phyloP scores from a whole-genome alignment of 2,329 filamentous ascomycete genomes.

The Penicillium griseofulvum region DNA sequence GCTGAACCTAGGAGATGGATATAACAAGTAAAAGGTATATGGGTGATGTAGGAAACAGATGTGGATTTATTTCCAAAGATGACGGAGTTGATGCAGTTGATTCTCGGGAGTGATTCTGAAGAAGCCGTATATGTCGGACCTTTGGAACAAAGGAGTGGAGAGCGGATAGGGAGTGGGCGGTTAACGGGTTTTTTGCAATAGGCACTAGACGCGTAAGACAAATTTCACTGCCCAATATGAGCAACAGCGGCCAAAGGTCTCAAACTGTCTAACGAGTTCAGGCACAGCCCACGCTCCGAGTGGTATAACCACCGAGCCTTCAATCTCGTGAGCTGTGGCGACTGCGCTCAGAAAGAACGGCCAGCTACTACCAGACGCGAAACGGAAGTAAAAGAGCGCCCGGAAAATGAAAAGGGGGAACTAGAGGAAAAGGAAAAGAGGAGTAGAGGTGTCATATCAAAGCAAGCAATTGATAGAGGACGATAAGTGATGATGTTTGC shows the following conservation, averaged over 20 bases:
- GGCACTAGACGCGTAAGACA: constrained; percentile 5
- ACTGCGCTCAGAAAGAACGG: background rate
- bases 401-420: background rate
- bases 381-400: background rate
- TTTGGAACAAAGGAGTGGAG: constrained; percentile 13
- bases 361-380: background rate
- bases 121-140: background rate
- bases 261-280: constrained; percentile 17
- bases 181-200: background rate
- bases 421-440: constrained; percentile 9
- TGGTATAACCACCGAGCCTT: constrained; percentile 18
- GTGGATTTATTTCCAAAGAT: background rate
- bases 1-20: background rate
- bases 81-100: background rate
- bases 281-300: constrained; percentile 17
- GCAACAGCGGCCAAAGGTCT: constrained; percentile 10
- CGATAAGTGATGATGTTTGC: constrained; percentile 26
- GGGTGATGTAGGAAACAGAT: background rate
- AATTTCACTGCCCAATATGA: constrained; percentile 10
- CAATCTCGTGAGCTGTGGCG: constrained; percentile 5
- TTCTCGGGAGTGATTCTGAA: constrained; percentile 1
- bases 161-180: background rate
- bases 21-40: background rate
- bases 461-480: constrained; percentile 9
- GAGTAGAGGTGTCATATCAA: constrained; percentile 2